A percentile compares a stretch with the other conserved stretches of the same genome.
Conservation (phyloP, 225 moss, liverwort and hornwort species). For the Bryum argenteum region DNA sequence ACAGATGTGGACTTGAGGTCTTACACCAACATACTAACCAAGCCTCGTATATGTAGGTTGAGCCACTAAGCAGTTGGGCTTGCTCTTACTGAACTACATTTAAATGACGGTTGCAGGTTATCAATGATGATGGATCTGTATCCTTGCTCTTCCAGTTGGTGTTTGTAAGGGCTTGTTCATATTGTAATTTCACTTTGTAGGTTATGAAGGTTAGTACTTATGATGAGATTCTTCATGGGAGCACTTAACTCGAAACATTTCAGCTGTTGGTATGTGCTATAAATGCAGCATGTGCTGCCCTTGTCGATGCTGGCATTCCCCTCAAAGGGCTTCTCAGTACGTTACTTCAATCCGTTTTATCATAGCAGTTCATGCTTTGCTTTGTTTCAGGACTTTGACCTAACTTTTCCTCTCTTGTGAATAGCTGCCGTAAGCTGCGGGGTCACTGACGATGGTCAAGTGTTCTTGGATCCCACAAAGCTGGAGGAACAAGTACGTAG, state of each 20-base stretch:
- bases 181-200: not conserved
- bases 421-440: slow-evolving; percentile 87
- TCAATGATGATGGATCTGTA: slow-evolving; percentile 98
- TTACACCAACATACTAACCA: not conserved
- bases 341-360: slow-evolving; percentile 12
- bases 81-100: slow-evolving; percentile 15
- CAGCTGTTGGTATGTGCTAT: slow-evolving; percentile 91
- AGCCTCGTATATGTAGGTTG: slow-evolving; percentile 11
- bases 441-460: slow-evolving; percentile 63
- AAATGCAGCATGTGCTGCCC: slow-evolving; percentile 91
- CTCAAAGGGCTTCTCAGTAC: slow-evolving; percentile 84
- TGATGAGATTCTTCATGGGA: not conserved
- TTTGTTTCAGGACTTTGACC: not conserved
- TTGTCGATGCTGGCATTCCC: slow-evolving; percentile 94
- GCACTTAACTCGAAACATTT: slow-evolving; percentile 56
- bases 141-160: slow-evolving; percentile 45
- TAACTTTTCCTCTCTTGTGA: slow-evolving; percentile 7
- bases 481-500: slow-evolving; percentile 76
- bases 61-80: slow-evolving; percentile 14
- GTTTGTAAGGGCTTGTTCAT: slow-evolving; percentile 4
- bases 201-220: not conserved
- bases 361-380: not conserved
- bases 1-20: not conserved
- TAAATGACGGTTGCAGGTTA: slow-evolving; percentile 66
- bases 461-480: slow-evolving; percentile 88